phyloP scores from a whole-genome alignment of 257 asterid genomes.

The Eucommia ulmoides region DNA sequence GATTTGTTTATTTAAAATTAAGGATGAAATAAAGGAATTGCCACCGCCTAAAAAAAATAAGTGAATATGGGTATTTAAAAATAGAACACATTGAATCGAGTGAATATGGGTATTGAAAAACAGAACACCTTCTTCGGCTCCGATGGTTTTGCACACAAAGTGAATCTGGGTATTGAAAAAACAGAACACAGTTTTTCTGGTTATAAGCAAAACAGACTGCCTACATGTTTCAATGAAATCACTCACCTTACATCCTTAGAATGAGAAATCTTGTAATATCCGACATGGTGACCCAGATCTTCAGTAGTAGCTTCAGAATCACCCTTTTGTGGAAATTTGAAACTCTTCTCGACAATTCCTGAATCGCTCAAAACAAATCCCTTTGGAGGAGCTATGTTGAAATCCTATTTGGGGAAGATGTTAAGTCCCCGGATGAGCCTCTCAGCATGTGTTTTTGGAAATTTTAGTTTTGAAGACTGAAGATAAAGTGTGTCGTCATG shows the following conservation, averaged over 20 bases:
- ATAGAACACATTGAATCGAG: no score
- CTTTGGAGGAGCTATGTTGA: slow-evolving; percentile 13
- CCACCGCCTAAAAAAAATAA: no score
- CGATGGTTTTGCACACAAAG: no score
- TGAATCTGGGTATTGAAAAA: no score
- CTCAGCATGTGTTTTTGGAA: slow-evolving; percentile 19
- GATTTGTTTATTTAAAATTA: no score
- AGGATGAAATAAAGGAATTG: no score
- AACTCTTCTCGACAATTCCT: slow-evolving; percentile 37
- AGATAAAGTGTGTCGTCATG: background rate
- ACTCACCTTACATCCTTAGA: slow-evolving; percentile 45
- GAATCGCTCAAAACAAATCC: slow-evolving; percentile 16
- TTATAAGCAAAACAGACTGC: no score
- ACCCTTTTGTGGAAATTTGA: slow-evolving; percentile 27
- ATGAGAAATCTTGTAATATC: slow-evolving; percentile 43
- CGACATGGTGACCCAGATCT: slow-evolving; percentile 65
- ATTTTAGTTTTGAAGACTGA: background rate
- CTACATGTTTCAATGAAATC: no score
- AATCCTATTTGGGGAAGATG: slow-evolving; percentile 46
- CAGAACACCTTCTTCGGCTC: no score
- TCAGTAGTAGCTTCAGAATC: slow-evolving; percentile 20
- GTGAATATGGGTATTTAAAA: no score
- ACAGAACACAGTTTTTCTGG: no score
- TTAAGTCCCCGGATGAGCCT: slow-evolving; percentile 37
- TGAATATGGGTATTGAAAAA: no score